phyloP scores from a whole-genome alignment of 345 rosid species.

The Melaleuca alternifolia region DNA sequence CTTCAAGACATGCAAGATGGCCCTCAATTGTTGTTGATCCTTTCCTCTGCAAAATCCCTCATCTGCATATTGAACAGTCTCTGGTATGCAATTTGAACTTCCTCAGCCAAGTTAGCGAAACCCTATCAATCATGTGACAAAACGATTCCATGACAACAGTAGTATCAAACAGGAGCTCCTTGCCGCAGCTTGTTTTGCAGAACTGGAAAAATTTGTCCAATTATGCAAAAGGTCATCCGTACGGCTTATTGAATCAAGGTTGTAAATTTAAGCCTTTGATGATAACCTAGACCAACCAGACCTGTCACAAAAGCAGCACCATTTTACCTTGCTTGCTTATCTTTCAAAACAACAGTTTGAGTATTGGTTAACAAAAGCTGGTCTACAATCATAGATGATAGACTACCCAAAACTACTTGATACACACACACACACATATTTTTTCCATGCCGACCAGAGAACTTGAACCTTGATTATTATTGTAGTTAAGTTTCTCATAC shows the following conservation, averaged over 20 bases:
- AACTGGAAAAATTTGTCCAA: not conserved
- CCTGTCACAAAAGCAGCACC: not conserved
- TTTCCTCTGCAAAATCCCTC: not conserved
- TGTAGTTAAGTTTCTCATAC: no score
- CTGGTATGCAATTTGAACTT: not conserved
- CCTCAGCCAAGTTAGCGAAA: not conserved
- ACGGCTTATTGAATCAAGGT: not conserved
- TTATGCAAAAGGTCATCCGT: not conserved
- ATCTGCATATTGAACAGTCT: no score
- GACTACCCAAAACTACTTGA: not conserved
- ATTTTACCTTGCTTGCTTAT: not conserved
- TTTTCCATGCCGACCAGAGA: no score
- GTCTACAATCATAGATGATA: no score
- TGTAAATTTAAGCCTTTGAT: no score
- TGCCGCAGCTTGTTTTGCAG: not conserved
- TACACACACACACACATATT: no score
- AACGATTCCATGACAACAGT: rapidly evolving
- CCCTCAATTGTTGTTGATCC: not conserved
- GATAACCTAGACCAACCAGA: not conserved
- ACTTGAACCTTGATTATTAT: no score
- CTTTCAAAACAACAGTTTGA: not conserved
- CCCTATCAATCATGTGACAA: rapidly evolving
- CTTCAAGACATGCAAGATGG: not conserved
- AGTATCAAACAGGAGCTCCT: not conserved
- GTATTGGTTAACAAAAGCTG: not conserved